A percentile compares a stretch with the other conserved stretches of the same genome.
Conservation (phyloP, 2,329 filamentous ascomycete genomes). For the Bipolaris cookei region DNA sequence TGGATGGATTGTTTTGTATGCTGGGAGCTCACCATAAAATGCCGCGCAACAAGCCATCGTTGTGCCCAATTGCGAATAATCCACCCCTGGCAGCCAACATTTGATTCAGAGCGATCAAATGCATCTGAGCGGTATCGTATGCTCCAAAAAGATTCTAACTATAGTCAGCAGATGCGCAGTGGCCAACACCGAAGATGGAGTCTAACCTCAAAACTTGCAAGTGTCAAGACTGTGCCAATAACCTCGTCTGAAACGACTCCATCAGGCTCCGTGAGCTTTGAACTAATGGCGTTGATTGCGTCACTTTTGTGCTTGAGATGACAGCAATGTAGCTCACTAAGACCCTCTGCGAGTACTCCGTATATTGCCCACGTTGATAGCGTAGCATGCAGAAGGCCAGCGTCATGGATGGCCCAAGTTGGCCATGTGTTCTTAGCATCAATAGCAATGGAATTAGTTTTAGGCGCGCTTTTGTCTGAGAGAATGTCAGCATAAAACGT, state of each 20-base stretch:
- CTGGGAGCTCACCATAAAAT: constrained; percentile 29
- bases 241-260: constrained; percentile 32
- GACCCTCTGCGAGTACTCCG: constrained; percentile 24
- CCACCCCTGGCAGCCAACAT: constrained; percentile 35
- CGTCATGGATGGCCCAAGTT: constrained; percentile 30
- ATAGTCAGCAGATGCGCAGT: neutral
- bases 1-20: neutral
- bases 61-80: constrained; percentile 30
- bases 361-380: constrained; percentile 41
- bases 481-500: neutral
- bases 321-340: constrained; percentile 19
- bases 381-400: constrained; percentile 34
- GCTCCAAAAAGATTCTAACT: constrained; percentile 32
- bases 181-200: neutral
- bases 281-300: constrained; percentile 35
- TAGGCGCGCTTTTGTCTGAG: constrained; percentile 25
- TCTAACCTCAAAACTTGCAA: constrained; percentile 37
- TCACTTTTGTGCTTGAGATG: constrained; percentile 34
- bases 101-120: constrained; percentile 26
- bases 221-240: constrained; percentile 30
- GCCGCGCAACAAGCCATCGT: constrained; percentile 32
- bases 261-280: constrained; percentile 19
- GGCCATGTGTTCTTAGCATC: constrained; percentile 34
- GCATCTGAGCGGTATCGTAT: constrained; percentile 30
- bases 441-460: constrained; percentile 28